phyloP scores from a whole-genome alignment of 1,284 basidiomycete genomes.

The Spongispora temasekensis region DNA sequence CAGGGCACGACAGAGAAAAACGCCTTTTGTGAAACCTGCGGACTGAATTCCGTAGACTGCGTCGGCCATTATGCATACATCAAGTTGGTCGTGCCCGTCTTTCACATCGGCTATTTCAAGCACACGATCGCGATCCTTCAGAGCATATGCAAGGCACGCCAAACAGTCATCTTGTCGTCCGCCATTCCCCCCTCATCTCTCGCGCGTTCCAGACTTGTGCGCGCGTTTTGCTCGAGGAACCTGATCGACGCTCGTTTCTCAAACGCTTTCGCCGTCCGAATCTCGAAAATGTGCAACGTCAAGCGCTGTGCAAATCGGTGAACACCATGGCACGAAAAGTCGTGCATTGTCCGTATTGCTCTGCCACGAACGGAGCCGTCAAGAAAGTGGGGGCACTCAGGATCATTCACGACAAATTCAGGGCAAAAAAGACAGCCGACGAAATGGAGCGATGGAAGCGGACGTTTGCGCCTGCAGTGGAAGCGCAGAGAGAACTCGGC shows the following conservation, averaged over 20 bases:
- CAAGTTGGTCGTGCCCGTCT: conserved; percentile 94
- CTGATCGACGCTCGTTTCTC: conserved; percentile 83
- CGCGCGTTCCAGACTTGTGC: conserved; percentile 76
- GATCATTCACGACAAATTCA: conserved; percentile 97
- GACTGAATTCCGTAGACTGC: conserved; percentile 90
- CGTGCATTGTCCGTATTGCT: conserved; percentile 92
- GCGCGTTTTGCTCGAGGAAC: conserved; percentile 88
- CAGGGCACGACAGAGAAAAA: conserved; percentile 96
- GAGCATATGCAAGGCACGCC: conserved; percentile 89
- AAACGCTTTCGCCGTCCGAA: conserved; percentile 88
- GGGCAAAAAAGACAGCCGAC: conserved; percentile 91
- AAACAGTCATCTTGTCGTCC: not conserved
- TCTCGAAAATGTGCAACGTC: conserved; percentile 93
- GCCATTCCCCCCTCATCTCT: conserved; percentile 7
- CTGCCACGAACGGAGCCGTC: conserved; percentile 91
- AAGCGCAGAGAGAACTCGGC: conserved; percentile 85
- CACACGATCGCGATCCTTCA: conserved; percentile 94
- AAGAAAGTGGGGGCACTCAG: conserved; percentile 96
- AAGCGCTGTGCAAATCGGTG: conserved; percentile 86
- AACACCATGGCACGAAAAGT: conserved; percentile 89
- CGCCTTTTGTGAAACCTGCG: conserved; percentile 94
- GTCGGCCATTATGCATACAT: conserved; percentile 99
- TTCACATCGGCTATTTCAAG: conserved; percentile 98
- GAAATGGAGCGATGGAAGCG: conserved; percentile 89
- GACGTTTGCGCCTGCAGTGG: conserved; percentile 82